Percentiles rank a stretch among this genome's conserved stretches.
Conservation (phyloP, 2,329 filamentous ascomycete genomes). For the Fusarium armeniacum region DNA sequence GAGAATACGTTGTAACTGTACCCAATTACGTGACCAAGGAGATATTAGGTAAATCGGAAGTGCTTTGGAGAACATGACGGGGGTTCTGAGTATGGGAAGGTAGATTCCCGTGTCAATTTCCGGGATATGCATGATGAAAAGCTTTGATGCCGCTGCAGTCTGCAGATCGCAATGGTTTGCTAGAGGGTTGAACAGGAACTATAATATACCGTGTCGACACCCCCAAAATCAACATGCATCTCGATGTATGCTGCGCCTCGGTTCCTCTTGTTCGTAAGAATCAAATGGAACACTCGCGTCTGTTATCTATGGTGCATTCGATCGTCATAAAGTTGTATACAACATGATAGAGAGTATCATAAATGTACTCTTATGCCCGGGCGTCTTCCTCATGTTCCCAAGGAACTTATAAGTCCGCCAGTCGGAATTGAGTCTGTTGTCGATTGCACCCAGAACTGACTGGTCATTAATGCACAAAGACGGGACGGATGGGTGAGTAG, state of each 20-base stretch:
- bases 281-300: not conserved
- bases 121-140: slow-evolving; percentile 3
- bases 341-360: not conserved
- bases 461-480: not conserved
- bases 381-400: not conserved
- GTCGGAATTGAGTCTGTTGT: not conserved
- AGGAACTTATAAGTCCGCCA: slow-evolving; percentile 9
- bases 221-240: not conserved
- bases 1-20: not conserved
- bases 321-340: not conserved
- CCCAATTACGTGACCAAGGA: not conserved
- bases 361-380: not conserved
- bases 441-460: not conserved
- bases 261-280: not conserved
- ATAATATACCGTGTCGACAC: not conserved
- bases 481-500: not conserved
- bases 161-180: slow-evolving; percentile 7
- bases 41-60: not conserved
- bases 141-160: slow-evolving; percentile 2
- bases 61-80: not conserved
- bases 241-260: not conserved
- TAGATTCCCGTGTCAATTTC: slow-evolving; percentile 9
- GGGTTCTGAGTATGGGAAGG: not conserved
- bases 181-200: not conserved
- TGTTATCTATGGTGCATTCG: not conserved